These are phyloP conservation scores for Hyaloperonospora arabidopsidis DNA, from an alignment of 352 stramenopile species.

Conservation along the genomic window DNA sequence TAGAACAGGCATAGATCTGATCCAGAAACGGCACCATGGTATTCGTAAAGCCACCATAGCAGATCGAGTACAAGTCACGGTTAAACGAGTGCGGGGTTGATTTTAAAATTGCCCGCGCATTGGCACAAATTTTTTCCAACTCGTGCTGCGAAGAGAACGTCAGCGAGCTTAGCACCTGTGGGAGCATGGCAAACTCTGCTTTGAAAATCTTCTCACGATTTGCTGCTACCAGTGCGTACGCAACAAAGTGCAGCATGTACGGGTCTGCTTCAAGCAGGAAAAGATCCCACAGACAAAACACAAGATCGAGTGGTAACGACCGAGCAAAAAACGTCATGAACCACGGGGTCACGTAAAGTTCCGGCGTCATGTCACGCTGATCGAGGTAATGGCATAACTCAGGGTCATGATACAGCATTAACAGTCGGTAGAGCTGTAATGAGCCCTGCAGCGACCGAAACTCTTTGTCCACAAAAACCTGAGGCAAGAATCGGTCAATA, in stretches of 20 bases:
- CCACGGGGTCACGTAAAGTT: slow-evolving; percentile 91
- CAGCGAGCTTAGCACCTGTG: slow-evolving; percentile 71
- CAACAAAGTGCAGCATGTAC: slow-evolving; percentile 85
- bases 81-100: slow-evolving; percentile 71
- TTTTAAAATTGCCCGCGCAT: slow-evolving; percentile 49
- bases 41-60: slow-evolving; percentile 68
- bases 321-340: slow-evolving; percentile 91
- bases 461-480: slow-evolving; percentile 85
- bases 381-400: slow-evolving; percentile 83
- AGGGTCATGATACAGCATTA: slow-evolving; percentile 90
- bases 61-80: slow-evolving; percentile 74
- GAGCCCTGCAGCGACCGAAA: slow-evolving; percentile 89
- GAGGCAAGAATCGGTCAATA: slow-evolving; percentile 83
- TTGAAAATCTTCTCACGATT: slow-evolving; percentile 52
- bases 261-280: slow-evolving; percentile 86
- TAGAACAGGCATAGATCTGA: slow-evolving; percentile 64
- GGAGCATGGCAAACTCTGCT: slow-evolving; percentile 67
- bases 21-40: slow-evolving; percentile 59
- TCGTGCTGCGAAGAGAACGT: slow-evolving; percentile 51
- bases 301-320: slow-evolving; percentile 56
- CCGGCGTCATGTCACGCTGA: slow-evolving; percentile 87
- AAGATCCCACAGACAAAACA: slow-evolving; percentile 88
- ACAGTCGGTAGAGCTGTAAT: slow-evolving; percentile 85
- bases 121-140: slow-evolving; percentile 47
- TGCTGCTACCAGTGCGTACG: slow-evolving; percentile 68